A percentile compares a stretch with the other conserved stretches of the same genome.
Evolutionary conservation across 2,329 filamentous ascomycete species (phyloP).

Genomic region (Claviceps monticola): DNA sequence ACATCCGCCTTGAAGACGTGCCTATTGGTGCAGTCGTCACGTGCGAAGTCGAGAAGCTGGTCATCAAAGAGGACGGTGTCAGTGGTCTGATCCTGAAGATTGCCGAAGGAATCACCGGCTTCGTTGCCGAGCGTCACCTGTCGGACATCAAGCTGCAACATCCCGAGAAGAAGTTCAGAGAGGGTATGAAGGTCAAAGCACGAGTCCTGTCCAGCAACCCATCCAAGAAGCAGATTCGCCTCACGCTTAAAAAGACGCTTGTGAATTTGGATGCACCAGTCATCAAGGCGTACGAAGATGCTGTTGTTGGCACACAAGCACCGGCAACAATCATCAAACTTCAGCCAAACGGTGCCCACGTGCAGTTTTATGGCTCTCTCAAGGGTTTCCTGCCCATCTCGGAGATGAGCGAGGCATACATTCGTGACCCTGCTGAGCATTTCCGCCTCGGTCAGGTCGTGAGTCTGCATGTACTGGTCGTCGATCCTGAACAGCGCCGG

Average conservation of each 20-base stretch:
- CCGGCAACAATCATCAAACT: conserved; percentile 82
- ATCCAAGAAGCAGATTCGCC: conserved; percentile 61
- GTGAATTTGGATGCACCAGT: conserved; percentile 77
- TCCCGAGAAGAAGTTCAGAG: conserved; percentile 90
- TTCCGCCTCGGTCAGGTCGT: conserved; percentile 87
- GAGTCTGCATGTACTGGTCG: conserved; percentile 72
- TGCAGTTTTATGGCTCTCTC: conserved; percentile 81
- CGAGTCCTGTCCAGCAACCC: conserved; percentile 71
- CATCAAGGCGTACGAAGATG: conserved; percentile 63
- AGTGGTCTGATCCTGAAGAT: conserved; percentile 71
- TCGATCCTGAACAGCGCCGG: conserved; percentile 56
- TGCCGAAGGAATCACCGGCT: conserved; percentile 75
- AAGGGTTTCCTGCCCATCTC: conserved; percentile 81
- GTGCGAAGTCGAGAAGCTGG: conserved; percentile 70
- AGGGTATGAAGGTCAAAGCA: conserved; percentile 71
- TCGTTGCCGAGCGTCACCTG: conserved; percentile 78
- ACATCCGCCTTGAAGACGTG: conserved; percentile 83
- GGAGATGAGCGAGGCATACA: conserved; percentile 97
- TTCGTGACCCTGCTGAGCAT: conserved; percentile 76
- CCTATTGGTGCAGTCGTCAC: conserved; percentile 67
- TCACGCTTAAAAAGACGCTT: conserved; percentile 89
- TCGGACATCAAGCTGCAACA: conserved; percentile 79
- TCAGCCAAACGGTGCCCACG: conserved; percentile 62
- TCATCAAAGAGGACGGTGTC: conserved; percentile 66
- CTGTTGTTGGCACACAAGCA: conserved; percentile 60